These are phyloP conservation scores for Clonostachys byssicola DNA, from an alignment of 2,329 filamentous ascomycete species.

Conservation along the genomic window DNA sequence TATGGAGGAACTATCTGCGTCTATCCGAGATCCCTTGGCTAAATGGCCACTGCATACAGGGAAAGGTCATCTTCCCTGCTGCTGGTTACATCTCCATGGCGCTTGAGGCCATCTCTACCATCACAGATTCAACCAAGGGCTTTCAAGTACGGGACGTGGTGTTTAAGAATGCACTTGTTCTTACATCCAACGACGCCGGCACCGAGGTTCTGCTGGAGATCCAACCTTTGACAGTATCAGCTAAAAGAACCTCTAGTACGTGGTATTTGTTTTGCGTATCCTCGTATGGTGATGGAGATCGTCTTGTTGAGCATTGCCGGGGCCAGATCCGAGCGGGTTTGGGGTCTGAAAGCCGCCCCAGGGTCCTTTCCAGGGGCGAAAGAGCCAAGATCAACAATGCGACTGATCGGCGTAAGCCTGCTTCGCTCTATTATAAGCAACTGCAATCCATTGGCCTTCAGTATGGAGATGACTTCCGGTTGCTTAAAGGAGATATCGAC, in stretches of 20 bases:
- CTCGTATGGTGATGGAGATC: slow-evolving; percentile 6
- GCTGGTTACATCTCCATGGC: slow-evolving; percentile 25
- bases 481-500: background rate
- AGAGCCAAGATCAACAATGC: background rate
- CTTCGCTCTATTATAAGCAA: background rate
- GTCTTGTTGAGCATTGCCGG: slow-evolving; percentile 16
- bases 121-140: background rate
- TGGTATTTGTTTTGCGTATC: slow-evolving; percentile 17
- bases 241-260: slow-evolving; percentile 5
- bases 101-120: slow-evolving; percentile 18
- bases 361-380: background rate
- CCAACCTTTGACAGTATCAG: slow-evolving; percentile 6
- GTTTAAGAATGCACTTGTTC: slow-evolving; percentile 10
- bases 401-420: background rate
- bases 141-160: background rate
- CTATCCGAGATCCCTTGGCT: slow-evolving; percentile 22
- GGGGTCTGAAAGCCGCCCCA: background rate
- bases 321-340: slow-evolving; percentile 2
- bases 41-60: slow-evolving; percentile 18
- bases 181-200: slow-evolving; percentile 6
- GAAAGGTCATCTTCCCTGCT: slow-evolving; percentile 20
- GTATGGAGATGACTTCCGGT: background rate
- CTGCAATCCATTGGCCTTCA: background rate
- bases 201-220: slow-evolving; percentile 11
- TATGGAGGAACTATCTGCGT: slow-evolving; percentile 23